Conservation (phyloP, 129 eudicot species). For the Pseudognaphalium luteoalbum region DNA sequence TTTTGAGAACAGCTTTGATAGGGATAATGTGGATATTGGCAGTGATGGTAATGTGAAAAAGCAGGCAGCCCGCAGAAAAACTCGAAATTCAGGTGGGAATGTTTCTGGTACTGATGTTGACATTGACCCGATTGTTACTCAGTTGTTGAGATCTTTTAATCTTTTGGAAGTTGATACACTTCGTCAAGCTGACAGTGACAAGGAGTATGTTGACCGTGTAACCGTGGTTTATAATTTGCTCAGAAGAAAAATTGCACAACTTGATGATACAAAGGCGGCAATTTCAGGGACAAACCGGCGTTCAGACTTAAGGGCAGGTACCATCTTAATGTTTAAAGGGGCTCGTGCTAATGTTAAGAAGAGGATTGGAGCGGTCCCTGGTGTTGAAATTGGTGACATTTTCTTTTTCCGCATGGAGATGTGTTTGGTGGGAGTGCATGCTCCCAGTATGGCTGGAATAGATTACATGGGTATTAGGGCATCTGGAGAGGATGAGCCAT, state of each 20-base stretch:
- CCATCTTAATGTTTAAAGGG: conserved; percentile 61
- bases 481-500: conserved; percentile 67
- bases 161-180: conserved; percentile 39
- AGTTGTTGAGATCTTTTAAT: conserved; percentile 37
- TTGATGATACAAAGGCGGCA: conserved; percentile 47
- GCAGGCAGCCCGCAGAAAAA: conserved; percentile 31
- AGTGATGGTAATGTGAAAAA: conserved; percentile 38
- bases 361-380: conserved; percentile 79
- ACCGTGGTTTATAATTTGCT: conserved; percentile 54
- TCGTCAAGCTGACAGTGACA: conserved; percentile 52
- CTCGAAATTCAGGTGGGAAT: conserved; percentile 1
- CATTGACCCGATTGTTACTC: conserved; percentile 34
- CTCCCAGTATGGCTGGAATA: conserved; percentile 90
- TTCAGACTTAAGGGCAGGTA: conserved; percentile 60
- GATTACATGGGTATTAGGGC: conserved; percentile 73
- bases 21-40: conserved; percentile 17
- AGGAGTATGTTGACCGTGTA: conserved; percentile 46
- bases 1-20: conserved; percentile 16
- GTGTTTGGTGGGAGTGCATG: conserved; percentile 78
- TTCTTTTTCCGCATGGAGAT: conserved; percentile 88
- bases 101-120: conserved; percentile 32
- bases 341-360: conserved; percentile 60
- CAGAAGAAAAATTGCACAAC: conserved; percentile 55
- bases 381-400: conserved; percentile 83
- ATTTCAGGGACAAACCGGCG: conserved; percentile 29